These are phyloP conservation scores for Hibiscus tridactylites DNA, from an alignment of 345 rosid genomes.

Conservation along the genomic window DNA sequence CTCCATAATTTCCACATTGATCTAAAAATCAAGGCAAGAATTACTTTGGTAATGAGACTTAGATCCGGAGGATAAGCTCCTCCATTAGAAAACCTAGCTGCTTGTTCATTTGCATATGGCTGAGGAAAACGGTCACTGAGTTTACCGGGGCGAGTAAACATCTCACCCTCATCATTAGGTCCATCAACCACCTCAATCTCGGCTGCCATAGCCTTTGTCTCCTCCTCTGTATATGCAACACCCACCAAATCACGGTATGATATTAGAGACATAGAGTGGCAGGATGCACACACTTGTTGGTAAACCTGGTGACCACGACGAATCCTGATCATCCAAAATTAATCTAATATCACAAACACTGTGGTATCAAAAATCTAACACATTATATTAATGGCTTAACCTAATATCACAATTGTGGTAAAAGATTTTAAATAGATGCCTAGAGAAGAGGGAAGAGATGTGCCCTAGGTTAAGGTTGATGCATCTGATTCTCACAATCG, in stretches of 20 bases:
- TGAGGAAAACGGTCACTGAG: slow-evolving; percentile 94
- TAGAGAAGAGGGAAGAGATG: not conserved
- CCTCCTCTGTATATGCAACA: slow-evolving; percentile 97
- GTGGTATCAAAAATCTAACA: not conserved
- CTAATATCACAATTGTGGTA: not conserved
- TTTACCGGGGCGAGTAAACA: slow-evolving; percentile 97
- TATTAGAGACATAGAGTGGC: slow-evolving; percentile 94
- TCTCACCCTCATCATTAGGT: slow-evolving; percentile 99
- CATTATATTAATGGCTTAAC: not conserved
- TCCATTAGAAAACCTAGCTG: slow-evolving; percentile 99
- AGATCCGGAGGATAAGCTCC: slow-evolving; percentile 99
- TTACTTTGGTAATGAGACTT: slow-evolving; percentile 96
- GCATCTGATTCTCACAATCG: not conserved
- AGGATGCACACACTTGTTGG: slow-evolving; percentile 96
- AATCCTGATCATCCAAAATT: slow-evolving; percentile 53
- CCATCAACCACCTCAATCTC: slow-evolving; percentile 98
- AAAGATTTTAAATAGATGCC: not conserved
- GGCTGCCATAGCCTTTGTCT: slow-evolving; percentile 97
- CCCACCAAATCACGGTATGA: slow-evolving; percentile 95
- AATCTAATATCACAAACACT: slow-evolving; percentile 9
- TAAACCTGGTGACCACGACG: slow-evolving; percentile 99
- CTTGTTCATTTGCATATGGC: slow-evolving; percentile 87
- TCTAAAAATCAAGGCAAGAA: slow-evolving; percentile 12
- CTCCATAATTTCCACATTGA: slow-evolving; percentile 1
- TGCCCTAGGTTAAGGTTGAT: too few species aligned